Percentiles rank a stretch among this genome's conserved stretches.
Evolutionary conservation across 2,329 filamentous ascomycete genomes (phyloP).

Genomic region (Berkeleyomyces basicola): DNA sequence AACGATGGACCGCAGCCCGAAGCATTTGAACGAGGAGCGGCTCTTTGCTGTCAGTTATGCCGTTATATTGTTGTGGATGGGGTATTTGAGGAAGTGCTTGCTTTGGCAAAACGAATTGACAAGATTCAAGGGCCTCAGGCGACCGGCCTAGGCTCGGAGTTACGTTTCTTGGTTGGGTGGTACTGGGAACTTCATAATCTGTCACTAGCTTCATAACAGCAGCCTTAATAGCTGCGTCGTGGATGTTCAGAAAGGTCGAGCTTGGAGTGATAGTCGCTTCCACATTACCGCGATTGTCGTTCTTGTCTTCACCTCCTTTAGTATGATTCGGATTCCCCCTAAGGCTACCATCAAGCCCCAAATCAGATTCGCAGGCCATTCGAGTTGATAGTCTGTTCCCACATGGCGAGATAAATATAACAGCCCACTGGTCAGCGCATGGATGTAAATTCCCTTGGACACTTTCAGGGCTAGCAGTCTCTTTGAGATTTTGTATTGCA

Average conservation of each 20-base stretch:
- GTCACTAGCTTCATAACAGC: slow-evolving; percentile 67
- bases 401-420: slow-evolving; percentile 61
- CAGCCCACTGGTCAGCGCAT: slow-evolving; percentile 67
- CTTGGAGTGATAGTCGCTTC: background rate
- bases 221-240: slow-evolving; percentile 59
- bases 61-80: background rate
- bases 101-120: background rate
- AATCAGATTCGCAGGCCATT: slow-evolving; percentile 55
- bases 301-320: slow-evolving; percentile 17
- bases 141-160: background rate
- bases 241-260: slow-evolving; percentile 22
- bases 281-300: slow-evolving; percentile 27
- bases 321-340: background rate
- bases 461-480: slow-evolving; percentile 45
- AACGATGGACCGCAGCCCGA: slow-evolving; percentile 58
- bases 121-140: too few relatives aligned
- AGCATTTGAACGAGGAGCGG: slow-evolving; percentile 54
- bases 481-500: slow-evolving; percentile 54
- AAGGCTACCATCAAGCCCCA: slow-evolving; percentile 31
- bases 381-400: slow-evolving; percentile 52
- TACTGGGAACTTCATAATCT: slow-evolving; percentile 56
- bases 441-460: slow-evolving; percentile 57
- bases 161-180: background rate
- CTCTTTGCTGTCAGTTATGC: slow-evolving; percentile 18
- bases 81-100: background rate